Evolutionary conservation across 139 green algal species (phyloP).

Genomic region (Chlorella sp.): DNA sequence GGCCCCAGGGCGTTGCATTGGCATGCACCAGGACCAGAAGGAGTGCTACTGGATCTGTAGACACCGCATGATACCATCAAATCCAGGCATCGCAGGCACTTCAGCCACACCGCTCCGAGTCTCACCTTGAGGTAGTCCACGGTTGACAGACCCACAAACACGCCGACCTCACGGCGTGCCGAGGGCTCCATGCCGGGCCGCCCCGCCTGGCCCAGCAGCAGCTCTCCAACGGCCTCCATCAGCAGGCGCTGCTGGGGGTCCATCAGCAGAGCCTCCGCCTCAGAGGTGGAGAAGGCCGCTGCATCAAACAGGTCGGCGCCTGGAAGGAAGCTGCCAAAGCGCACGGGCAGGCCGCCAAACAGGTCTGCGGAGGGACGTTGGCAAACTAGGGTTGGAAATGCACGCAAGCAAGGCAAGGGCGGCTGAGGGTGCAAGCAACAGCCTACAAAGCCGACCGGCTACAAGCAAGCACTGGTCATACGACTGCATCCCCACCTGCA

Average conservation of each 20-base stretch:
- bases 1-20: too few species aligned
- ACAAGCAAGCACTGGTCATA: too few species aligned
- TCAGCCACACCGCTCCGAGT: too few species aligned
- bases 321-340: conserved; percentile 53
- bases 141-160: conserved; percentile 74
- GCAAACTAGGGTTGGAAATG: too few species aligned
- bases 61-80: too few species aligned
- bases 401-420: too few species aligned
- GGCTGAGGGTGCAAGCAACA: too few species aligned
- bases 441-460: too few species aligned
- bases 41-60: too few species aligned
- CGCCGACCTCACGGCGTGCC: conserved; percentile 37
- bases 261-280: conserved; percentile 67
- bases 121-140: conserved; percentile 42
- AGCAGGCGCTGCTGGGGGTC: conserved; percentile 91
- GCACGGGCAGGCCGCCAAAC: conserved; percentile 38
- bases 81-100: too few species aligned
- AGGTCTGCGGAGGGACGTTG: background rate
- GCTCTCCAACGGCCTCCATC: conserved; percentile 60
- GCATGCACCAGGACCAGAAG: too few species aligned
- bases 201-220: conserved; percentile 27
- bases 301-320: conserved; percentile 67
- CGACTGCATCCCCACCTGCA: background rate
- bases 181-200: background rate
- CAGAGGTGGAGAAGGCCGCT: conserved; percentile 56